Percentiles rank a stretch among this genome's conserved stretches.
These are phyloP conservation scores for Peniophora sp. DNA, from an alignment of 1,284 basidiomycete genomes.

Conservation along the genomic window DNA sequence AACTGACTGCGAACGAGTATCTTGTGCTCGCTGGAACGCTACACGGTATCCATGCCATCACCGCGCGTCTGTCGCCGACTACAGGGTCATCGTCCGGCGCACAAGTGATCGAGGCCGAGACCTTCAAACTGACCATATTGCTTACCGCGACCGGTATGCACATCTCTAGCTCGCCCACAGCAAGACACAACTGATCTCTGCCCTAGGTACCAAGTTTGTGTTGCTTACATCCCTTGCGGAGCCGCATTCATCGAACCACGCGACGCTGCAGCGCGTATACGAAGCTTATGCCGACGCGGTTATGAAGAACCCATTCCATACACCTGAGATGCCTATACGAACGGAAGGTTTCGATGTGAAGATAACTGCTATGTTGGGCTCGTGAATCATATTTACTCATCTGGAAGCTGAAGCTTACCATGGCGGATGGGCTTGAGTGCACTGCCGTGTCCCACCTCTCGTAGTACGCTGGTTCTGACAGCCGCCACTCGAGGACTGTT, in stretches of 20 bases:
- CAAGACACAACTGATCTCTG: slow-evolving; percentile 2
- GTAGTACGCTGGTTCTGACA: too few relatives aligned
- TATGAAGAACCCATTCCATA: slow-evolving; percentile 99
- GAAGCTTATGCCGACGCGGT: slow-evolving; percentile 90
- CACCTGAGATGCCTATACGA: slow-evolving; percentile 97
- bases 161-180: slow-evolving; percentile 1
- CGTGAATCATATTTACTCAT: too few relatives aligned
- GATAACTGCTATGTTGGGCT: too few relatives aligned
- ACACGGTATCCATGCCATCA: slow-evolving; percentile 98
- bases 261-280: slow-evolving; percentile 75
- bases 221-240: slow-evolving; percentile 79
- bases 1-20: slow-evolving; percentile 92
- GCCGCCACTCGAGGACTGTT: too few relatives aligned
- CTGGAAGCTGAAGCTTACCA: too few relatives aligned
- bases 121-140: slow-evolving; percentile 85
- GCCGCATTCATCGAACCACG: slow-evolving; percentile 50
- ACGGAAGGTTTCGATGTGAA: slow-evolving; percentile 75
- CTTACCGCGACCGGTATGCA: slow-evolving; percentile 84
- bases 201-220: slow-evolving; percentile 93
- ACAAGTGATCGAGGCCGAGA: slow-evolving; percentile 91
- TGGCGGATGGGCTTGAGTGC: too few relatives aligned
- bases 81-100: slow-evolving; percentile 78
- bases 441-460: too few relatives aligned
- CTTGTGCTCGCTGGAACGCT: slow-evolving; percentile 95
- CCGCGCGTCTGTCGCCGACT: slow-evolving; percentile 77